phyloP scores from a whole-genome alignment of 2,329 filamentous ascomycete species.

The Sporothrix brasiliensis region DNA sequence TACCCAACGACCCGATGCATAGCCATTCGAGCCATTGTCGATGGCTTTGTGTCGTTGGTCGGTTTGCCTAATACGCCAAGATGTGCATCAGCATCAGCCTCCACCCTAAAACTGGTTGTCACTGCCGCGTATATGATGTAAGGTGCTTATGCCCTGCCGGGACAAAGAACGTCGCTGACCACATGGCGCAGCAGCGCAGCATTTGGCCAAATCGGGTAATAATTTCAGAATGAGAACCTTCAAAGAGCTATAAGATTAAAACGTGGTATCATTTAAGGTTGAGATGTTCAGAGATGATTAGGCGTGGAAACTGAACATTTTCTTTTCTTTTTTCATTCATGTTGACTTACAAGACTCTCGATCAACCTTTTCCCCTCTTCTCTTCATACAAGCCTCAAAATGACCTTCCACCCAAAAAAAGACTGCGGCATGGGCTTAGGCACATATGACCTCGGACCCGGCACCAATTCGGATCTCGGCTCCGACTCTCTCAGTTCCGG shows the following conservation, averaged over 20 bases:
- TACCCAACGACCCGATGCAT: background rate
- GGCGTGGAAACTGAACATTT: background rate
- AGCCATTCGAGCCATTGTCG: background rate
- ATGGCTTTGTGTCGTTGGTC: conserved; percentile 14
- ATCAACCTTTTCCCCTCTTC: no score
- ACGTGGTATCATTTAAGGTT: background rate
- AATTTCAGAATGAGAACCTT: background rate
- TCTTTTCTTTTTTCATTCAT: background rate
- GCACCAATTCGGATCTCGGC: background rate
- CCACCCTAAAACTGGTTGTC: background rate
- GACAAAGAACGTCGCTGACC: background rate
- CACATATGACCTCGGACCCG: background rate
- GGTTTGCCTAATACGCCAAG: background rate
- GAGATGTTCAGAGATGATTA: background rate
- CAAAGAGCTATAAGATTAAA: background rate
- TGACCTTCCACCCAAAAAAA: background rate
- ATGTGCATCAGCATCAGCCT: background rate
- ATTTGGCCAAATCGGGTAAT: conserved; percentile 4
- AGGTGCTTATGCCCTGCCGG: background rate
- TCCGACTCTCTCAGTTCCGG: background rate
- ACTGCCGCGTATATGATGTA: conserved; percentile 3
- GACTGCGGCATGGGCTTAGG: background rate
- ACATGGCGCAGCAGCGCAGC: conserved; percentile 15
- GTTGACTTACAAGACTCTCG: background rate
- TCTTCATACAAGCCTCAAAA: background rate